Evolutionary conservation across 768 basidiomycete species (phyloP).

Genomic region (Rhodotorula kratochvilovae): DNA sequence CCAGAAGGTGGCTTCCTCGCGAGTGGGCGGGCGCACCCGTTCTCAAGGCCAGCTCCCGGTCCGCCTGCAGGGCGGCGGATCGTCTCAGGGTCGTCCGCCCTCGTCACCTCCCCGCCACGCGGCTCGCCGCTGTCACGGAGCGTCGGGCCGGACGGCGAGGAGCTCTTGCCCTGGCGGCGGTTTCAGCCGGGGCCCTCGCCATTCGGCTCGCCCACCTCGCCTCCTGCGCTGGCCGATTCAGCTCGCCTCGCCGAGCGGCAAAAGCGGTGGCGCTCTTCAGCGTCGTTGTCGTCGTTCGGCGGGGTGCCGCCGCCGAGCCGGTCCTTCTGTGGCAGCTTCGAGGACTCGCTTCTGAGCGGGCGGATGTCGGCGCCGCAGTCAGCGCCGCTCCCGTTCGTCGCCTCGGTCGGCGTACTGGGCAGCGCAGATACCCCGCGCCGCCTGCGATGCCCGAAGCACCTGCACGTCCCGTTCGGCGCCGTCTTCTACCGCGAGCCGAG

Average conservation of each 20-base stretch:
- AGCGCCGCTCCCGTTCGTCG: conserved; percentile 40
- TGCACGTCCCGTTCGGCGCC: conserved; percentile 36
- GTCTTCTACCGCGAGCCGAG: conserved; percentile 35
- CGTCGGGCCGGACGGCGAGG: not conserved
- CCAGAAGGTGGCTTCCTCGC: not conserved
- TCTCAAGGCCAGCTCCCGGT: not conserved
- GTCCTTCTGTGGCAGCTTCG: conserved; percentile 44
- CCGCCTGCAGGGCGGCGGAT: not conserved
- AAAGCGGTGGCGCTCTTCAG: conserved; percentile 11
- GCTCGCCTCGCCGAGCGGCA: not conserved
- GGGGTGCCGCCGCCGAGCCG: not conserved
- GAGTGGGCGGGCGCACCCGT: too few species aligned
- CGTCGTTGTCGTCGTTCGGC: not conserved
- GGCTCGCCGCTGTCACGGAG: conserved; percentile 8
- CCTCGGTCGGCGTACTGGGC: conserved; percentile 41
- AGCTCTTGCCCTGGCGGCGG: not conserved
- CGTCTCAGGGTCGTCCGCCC: not conserved
- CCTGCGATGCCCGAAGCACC: conserved; percentile 37
- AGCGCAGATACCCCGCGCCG: conserved; percentile 20
- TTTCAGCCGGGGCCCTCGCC: not conserved
- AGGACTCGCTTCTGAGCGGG: conserved; percentile 45
- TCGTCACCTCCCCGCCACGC: conserved; percentile 7
- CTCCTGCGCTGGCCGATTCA: not conserved
- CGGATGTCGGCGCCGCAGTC: conserved; percentile 41
- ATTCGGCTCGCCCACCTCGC: not conserved